Evolutionary conservation across 495 filamentous ascomycete genomes (phyloP), one percentile per base, ranked within the genome.

Genomic region (Annulohypoxylon stygium): DNA sequence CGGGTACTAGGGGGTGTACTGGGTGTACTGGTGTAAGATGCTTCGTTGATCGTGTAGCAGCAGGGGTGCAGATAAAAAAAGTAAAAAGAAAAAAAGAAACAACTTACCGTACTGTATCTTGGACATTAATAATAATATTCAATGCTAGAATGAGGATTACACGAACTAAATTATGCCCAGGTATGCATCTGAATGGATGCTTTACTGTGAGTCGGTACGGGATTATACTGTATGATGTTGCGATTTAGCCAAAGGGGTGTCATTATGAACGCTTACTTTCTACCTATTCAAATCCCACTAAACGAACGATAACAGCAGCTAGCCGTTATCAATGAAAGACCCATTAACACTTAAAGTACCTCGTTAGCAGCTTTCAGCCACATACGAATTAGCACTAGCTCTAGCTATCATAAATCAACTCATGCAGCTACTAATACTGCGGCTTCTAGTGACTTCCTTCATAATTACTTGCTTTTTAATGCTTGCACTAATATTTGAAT

Each of bases 161-260:
- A 30, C 30, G 30, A 30, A 6, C 30, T 30, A 30, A 30, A 6
- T 1, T 30, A 3, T 4, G 30, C 30, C 5, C 20, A 23, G 20
- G 30, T 30, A 30, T 3, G 30, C 30, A 1, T 30, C 2, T 2
- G n/a, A n/a, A 30, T 30, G 5, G 30, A 30, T 30, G 30, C 30
- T 30, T 30, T 30, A 6, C 30, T 6, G 30, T 30, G 30, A 30
- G 3, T 30, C 30, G 3, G 30, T 30, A 30, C 30, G 30, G 30
- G 30, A 3, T 30, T 30, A 23, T 10, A 53, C 50, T 57, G n/a
- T 67, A 67, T 67, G 59, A 69, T 73, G 65, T 61, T 61, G 36
- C 65, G 18, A 73, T 10, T 60, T 65, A 26, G 26, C 25, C 51
- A 16, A 16, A 26, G 67, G 67, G 67, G 62, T 57, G 50, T 39